These are phyloP conservation scores for Emergomyces pasteurianus DNA, from an alignment of 2,329 filamentous ascomycete genomes.

Conservation along the genomic window DNA sequence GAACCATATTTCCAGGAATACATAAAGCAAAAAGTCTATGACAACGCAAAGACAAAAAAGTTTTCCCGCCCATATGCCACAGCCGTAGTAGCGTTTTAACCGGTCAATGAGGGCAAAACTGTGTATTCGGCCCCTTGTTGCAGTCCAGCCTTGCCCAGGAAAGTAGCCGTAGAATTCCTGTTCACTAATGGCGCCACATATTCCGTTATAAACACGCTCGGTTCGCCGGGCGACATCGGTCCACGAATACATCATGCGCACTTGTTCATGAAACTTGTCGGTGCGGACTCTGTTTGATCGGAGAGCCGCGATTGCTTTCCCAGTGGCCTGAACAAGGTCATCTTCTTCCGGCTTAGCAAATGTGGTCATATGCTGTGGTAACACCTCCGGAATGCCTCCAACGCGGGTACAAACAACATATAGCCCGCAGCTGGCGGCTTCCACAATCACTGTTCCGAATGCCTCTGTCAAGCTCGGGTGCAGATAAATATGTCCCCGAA, in stretches of 20 bases:
- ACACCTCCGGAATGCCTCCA: conserved; percentile 89
- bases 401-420: conserved; percentile 97
- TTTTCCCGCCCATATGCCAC: conserved; percentile 96
- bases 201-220: conserved; percentile 88
- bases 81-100: conserved; percentile 92
- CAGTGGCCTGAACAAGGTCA: conserved; percentile 80
- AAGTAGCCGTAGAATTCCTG: conserved; percentile 81
- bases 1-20: conserved; percentile 77
- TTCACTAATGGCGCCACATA: conserved; percentile 73
- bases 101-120: conserved; percentile 91
- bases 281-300: conserved; percentile 79
- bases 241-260: conserved; percentile 98
- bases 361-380: conserved; percentile 92
- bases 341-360: conserved; percentile 97
- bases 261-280: conserved; percentile 90
- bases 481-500: conserved; percentile 89
- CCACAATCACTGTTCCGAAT: conserved; percentile 95
- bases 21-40: conserved; percentile 83
- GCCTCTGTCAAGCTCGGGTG: conserved; percentile 92
- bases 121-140: conserved; percentile 58
- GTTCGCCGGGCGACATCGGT: conserved; percentile 87
- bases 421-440: conserved; percentile 87
- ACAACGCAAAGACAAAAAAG: conserved; percentile 90
- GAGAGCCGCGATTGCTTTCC: conserved; percentile 74
- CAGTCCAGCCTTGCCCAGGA: conserved; percentile 56